Evolutionary conservation across 148 eudicot species (phyloP).

Genomic region (Rhododendron williamsianum): DNA sequence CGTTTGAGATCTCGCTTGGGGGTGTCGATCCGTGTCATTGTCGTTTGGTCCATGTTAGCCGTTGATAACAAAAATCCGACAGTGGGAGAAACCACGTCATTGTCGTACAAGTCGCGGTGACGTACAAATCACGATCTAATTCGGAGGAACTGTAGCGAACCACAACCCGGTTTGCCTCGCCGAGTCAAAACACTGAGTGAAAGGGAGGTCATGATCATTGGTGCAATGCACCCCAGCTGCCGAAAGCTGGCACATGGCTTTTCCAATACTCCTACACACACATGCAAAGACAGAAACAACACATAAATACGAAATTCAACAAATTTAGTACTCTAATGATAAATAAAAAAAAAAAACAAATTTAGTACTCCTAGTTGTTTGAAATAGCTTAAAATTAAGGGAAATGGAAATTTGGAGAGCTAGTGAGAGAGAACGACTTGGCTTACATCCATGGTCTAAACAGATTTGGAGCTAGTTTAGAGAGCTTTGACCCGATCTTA

Average conservation of each 20-base stretch:
- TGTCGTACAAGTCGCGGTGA: conserved; percentile 74
- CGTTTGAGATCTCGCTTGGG: too few relatives aligned
- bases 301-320: not conserved
- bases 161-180: conserved; percentile 49
- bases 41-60: too few relatives aligned
- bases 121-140: conserved; percentile 58
- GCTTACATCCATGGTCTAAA: conserved; percentile 12
- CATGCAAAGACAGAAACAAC: not conserved
- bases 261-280: conserved; percentile 30
- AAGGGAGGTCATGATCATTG: conserved; percentile 31
- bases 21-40: too few relatives aligned
- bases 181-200: conserved; percentile 71
- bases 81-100: conserved; percentile 44
- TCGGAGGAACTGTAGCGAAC: conserved; percentile 28
- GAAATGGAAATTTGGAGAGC: not conserved
- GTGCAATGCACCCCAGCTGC: conserved; percentile 68
- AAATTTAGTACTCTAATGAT: not conserved
- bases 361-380: too few relatives aligned
- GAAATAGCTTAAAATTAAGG: not conserved
- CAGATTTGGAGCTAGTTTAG: not conserved
- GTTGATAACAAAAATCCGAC: too few relatives aligned
- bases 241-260: conserved; percentile 75
- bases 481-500: not conserved
- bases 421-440: not conserved
- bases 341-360: too few relatives aligned